Evolutionary conservation across 2,329 filamentous ascomycete species (phyloP), one percentile per base, ranked within the genome.

Genomic region (Apiospora saccharicola): DNA sequence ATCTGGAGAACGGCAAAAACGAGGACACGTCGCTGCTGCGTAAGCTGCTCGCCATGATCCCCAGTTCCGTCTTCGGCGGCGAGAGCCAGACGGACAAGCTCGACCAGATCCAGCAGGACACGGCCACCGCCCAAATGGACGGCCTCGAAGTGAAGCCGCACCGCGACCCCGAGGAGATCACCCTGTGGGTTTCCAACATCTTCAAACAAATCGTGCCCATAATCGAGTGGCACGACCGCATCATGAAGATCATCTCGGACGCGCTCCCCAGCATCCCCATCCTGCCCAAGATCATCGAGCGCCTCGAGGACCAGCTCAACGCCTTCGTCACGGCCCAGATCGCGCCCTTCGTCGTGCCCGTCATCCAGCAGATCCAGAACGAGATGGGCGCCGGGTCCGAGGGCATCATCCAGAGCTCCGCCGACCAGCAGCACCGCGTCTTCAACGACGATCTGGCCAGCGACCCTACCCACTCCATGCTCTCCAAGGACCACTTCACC

Each of bases 401-500:
- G 2, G 94, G 97, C 82, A 93, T 98, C 78, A 97, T 98, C 75
- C 87, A 94, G 78, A 95, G 92, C 85, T 96, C 93, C 81, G 88
- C 92, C 81, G 90, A 92, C 70, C 92, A 97, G 85, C 95, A 98
- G 84, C 90, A 93, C 78, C 89, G 96, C 76, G 94, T 98, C 69
- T 98, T 98, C 82, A 84, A 93, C 64, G 92, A 98, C 75, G 92
- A 97, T 78, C 74, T 88, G 69, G 92, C 86, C 75, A 91, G 90
- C 26, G 92, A 98, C 79, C 96, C 95, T 0, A 98, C 95, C 1
- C 95, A 98, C 85, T 97, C 94, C 30, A 98, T 98, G 95, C 86
- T 98, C 69, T 95, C 94, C 73, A 98, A 98, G 85, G 95, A 98
- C 78, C 95, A 98, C 83, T 98, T 98, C 82, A 93, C 92, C 75